Evolutionary conservation across 2,329 filamentous ascomycete species (phyloP).

Genomic region (Fusarium sororula): DNA sequence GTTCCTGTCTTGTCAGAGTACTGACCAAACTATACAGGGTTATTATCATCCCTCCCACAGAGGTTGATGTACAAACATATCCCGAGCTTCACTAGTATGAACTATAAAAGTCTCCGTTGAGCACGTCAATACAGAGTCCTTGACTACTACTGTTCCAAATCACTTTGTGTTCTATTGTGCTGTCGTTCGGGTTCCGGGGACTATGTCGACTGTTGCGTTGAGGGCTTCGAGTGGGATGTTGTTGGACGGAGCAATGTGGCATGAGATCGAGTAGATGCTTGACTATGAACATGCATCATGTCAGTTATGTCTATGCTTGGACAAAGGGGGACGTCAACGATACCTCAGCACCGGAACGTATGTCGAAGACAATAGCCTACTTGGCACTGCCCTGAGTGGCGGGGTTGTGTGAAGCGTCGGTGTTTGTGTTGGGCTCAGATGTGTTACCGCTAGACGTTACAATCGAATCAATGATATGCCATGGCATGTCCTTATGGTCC

Average conservation of each 20-base stretch:
- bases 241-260: not conserved
- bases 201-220: rapidly evolving
- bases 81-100: not conserved
- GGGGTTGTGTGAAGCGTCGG: not conserved
- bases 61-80: not conserved
- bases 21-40: constrained; percentile 8
- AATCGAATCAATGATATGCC: not conserved
- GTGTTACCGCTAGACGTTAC: not conserved
- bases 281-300: rapidly evolving
- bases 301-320: not conserved
- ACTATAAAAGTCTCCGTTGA: rapidly evolving
- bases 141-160: not conserved
- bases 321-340: rapidly evolving
- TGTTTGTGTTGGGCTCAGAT: not conserved
- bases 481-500: not conserved
- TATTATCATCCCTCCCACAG: not conserved
- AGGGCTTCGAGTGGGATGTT: rapidly evolving
- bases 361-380: not conserved
- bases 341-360: not conserved
- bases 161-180: too few relatives aligned
- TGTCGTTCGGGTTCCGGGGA: not conserved
- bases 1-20: not conserved
- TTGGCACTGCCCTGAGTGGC: constrained; percentile 3
- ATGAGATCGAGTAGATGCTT: rapidly evolving
- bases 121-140: not conserved